Evolutionary conservation across 1,284 basidiomycete genomes (phyloP).

Genomic region (Rhizoctonia solani): DNA sequence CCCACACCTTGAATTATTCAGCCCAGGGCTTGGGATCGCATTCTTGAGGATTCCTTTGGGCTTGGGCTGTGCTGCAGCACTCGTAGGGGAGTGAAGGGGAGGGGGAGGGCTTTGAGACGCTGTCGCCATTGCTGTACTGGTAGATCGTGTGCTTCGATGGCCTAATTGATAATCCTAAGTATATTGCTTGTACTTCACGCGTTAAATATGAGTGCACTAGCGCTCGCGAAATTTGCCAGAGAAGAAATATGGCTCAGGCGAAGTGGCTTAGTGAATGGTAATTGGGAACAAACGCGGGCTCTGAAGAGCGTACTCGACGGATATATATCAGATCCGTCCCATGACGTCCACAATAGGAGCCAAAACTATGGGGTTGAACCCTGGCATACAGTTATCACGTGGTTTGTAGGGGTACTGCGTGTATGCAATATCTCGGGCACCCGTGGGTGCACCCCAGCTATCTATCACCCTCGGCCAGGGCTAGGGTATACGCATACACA

Average conservation of each 20-base stretch:
- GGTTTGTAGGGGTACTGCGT: not conserved
- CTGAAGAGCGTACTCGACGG: constrained; percentile 19
- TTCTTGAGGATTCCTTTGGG: constrained; percentile 87
- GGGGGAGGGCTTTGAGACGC: constrained; percentile 32
- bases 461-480: not conserved
- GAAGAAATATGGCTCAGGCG: no score
- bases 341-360: constrained; percentile 14
- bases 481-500: constrained; percentile 12
- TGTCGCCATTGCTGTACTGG: not conserved
- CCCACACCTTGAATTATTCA: constrained; percentile 13
- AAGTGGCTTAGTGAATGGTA: no score
- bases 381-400: constrained; percentile 22
- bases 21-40: constrained; percentile 51
- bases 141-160: not conserved
- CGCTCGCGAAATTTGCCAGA: no score
- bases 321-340: constrained; percentile 35
- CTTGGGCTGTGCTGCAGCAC: constrained; percentile 61
- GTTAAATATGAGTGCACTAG: no score
- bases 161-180: not conserved
- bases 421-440: constrained; percentile 14
- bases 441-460: constrained; percentile 17
- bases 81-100: constrained; percentile 14
- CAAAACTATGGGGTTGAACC: not conserved
- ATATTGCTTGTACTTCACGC: no score
- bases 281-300: no score